Evolutionary conservation across 306 rosid genomes (phyloP).

Genomic region (Hylodesmum podocarpum): DNA sequence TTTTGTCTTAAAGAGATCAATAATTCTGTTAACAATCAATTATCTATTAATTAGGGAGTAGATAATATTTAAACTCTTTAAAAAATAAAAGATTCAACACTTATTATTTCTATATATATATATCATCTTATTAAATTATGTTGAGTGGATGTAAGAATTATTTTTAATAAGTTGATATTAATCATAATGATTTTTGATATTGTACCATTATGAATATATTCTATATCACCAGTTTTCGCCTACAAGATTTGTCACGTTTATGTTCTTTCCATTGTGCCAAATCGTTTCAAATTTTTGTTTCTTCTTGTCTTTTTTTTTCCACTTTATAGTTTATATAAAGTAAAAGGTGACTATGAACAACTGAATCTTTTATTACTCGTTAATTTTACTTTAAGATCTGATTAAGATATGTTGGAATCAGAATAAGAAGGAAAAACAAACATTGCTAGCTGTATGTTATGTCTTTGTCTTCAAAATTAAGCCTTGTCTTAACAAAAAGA

Average conservation of each 20-base stretch:
- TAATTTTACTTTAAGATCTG: neutral
- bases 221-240: neutral
- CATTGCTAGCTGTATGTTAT: conserved; percentile 19
- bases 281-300: neutral
- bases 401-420: neutral
- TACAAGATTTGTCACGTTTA: neutral
- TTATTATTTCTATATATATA: no score
- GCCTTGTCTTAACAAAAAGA: neutral
- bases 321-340: neutral
- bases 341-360: neutral
- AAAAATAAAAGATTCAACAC: no score
- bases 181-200: conserved; percentile 6
- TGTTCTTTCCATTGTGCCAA: neutral
- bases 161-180: no score
- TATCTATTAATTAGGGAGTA: no score
- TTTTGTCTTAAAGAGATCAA: no score
- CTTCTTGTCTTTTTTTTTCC: neutral
- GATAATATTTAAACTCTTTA: no score
- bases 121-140: no score
- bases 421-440: neutral
- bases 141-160: no score
- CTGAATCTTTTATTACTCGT: neutral
- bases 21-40: no score
- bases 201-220: neutral
- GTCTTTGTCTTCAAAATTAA: neutral